Evolutionary conservation across 257 asterid genomes (phyloP).

Genomic region (Solanum arcanum): DNA sequence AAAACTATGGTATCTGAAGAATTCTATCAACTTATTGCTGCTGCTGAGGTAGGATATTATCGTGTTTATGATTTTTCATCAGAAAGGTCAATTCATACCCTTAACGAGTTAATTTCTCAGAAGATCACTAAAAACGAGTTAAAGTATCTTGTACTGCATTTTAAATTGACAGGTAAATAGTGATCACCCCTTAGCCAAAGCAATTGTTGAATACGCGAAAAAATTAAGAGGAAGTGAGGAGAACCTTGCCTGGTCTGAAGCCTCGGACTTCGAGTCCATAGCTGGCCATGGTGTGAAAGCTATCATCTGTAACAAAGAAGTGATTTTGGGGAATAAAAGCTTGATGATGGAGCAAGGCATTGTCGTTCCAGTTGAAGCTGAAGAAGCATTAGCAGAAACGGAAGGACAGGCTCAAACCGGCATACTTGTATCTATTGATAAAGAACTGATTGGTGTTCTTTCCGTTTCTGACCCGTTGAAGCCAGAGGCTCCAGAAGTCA

Average conservation of each 20-base stretch:
- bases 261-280: constrained; percentile 45
- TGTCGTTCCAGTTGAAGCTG: constrained; percentile 40
- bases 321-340: constrained; percentile 67
- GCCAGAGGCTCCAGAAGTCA: constrained; percentile 56
- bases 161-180: constrained; percentile 48
- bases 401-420: constrained; percentile 64
- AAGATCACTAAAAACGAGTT: not conserved
- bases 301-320: constrained; percentile 46
- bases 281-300: constrained; percentile 91
- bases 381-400: constrained; percentile 46
- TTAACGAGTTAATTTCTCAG: not conserved
- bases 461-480: constrained; percentile 67
- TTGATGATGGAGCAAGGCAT: constrained; percentile 40
- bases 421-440: constrained; percentile 51
- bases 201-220: constrained; percentile 50
- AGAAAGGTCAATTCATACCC: not conserved
- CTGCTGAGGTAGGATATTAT: constrained; percentile 56
- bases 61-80: not conserved
- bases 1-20: constrained; percentile 38
- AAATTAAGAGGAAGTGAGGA: constrained; percentile 39
- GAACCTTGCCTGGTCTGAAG: constrained; percentile 42
- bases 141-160: not conserved
- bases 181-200: constrained; percentile 84
- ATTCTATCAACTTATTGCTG: constrained; percentile 53
- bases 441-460: constrained; percentile 48